These are phyloP conservation scores for Mucor irregularis DNA, from an alignment of 371 early-diverging fungal genomes.

Conservation along the genomic window DNA sequence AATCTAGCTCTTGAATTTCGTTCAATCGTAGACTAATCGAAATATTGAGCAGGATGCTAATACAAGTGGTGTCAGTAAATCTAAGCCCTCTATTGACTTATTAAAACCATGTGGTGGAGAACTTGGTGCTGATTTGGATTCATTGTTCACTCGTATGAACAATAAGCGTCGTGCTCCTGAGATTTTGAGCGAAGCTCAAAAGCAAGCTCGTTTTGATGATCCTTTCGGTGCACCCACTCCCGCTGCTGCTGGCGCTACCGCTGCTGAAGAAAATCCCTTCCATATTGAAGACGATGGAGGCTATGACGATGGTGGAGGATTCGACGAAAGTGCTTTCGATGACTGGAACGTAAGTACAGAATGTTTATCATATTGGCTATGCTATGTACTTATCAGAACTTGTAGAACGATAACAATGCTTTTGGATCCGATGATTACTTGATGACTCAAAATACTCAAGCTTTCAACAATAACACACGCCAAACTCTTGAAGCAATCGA, in stretches of 20 bases:
- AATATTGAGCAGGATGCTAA: conserved; percentile 2
- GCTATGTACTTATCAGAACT: neutral
- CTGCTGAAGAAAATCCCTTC: conserved; percentile 5
- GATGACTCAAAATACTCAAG: conserved; percentile 17
- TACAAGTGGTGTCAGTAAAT: neutral
- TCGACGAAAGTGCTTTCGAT: neutral
- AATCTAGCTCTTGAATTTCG: too few species aligned
- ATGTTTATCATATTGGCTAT: neutral
- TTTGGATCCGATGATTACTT: conserved; percentile 3
- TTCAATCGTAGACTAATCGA: neutral
- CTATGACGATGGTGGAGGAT: neutral
- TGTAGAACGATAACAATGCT: too few species aligned
- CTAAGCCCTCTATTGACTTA: conserved; percentile 1
- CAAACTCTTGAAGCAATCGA: conserved; percentile 28
- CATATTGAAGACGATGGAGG: conserved; percentile 24
- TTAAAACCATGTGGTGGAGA: conserved; percentile 5
- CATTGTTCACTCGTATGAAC: conserved; percentile 12
- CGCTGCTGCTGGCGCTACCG: conserved; percentile 6
- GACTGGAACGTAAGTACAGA: neutral
- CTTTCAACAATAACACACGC: conserved; percentile 11
- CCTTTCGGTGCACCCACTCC: neutral
- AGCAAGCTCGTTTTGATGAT: conserved; percentile 9
- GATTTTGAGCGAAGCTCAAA: neutral
- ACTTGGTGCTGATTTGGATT: conserved; percentile 10
- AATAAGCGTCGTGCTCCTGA: conserved; percentile 23